Conservation (phyloP, 2,329 filamentous ascomycete genomes). For the Penicillium sp. region DNA sequence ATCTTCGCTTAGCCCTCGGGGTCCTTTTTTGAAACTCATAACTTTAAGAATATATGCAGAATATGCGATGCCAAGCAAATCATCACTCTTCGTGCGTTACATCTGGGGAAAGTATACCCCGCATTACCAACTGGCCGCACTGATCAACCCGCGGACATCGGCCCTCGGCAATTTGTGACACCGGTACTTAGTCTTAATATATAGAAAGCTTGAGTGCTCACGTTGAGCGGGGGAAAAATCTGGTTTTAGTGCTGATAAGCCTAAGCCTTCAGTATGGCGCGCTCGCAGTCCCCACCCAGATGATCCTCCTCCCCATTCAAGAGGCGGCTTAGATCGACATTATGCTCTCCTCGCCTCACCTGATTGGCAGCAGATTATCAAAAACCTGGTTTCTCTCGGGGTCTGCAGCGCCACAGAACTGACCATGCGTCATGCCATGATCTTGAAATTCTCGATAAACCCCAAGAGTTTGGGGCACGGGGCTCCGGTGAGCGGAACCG, state of each 20-base stretch:
- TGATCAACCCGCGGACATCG: conserved; percentile 12
- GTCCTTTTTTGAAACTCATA: no score
- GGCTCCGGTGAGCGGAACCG: conserved; percentile 32
- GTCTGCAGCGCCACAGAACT: conserved; percentile 20
- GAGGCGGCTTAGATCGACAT: conserved; percentile 47
- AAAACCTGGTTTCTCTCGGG: conserved; percentile 7
- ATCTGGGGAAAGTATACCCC: conserved; percentile 11
- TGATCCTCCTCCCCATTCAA: conserved; percentile 44
- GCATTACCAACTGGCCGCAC: conserved; percentile 6
- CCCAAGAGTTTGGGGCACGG: conserved; percentile 20
- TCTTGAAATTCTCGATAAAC: conserved; percentile 27
- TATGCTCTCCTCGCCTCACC: conserved; percentile 24
- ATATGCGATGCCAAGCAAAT: not conserved
- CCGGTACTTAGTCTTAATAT: not conserved
- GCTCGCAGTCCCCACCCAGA: conserved; percentile 23
- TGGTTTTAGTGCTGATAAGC: conserved; percentile 1
- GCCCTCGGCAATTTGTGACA: conserved; percentile 6
- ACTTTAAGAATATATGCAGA: no score
- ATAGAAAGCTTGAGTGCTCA: not conserved
- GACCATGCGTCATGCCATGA: conserved; percentile 20
- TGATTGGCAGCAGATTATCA: conserved; percentile 17
- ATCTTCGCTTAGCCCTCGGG: no score
- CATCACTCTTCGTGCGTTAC: not conserved
- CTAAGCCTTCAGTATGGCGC: conserved; percentile 7
- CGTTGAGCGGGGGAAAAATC: not conserved